phyloP scores from a whole-genome alignment of 2,329 filamentous ascomycete species.

The Juglanconis oblonga region DNA sequence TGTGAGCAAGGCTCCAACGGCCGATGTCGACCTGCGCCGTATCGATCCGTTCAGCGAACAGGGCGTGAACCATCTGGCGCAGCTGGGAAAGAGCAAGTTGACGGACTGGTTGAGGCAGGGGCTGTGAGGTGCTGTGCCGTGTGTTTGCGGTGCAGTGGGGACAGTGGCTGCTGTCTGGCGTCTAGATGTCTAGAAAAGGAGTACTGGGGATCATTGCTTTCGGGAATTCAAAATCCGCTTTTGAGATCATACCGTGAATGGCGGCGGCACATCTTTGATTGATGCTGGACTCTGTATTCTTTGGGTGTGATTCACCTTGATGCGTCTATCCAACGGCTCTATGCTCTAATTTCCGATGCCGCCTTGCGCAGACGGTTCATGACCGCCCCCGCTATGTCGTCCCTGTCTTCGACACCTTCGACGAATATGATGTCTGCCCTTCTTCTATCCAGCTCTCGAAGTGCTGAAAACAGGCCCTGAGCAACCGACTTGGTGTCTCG shows the following conservation, averaged over 20 bases:
- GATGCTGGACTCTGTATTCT: background rate
- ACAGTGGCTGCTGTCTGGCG: constrained; percentile 4
- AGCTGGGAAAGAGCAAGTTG: constrained; percentile 88
- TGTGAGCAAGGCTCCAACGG: constrained; percentile 85
- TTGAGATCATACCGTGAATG: constrained; percentile 6
- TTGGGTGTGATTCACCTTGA: background rate
- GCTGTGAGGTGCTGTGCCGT: constrained; percentile 44
- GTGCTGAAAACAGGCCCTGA: constrained; percentile 79
- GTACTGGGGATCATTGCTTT: constrained; percentile 17
- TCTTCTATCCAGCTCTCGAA: constrained; percentile 78
- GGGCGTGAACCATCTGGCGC: constrained; percentile 88
- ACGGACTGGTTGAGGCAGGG: constrained; percentile 88
- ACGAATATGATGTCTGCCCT: constrained; percentile 83
- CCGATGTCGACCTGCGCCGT: constrained; percentile 88
- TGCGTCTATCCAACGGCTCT: constrained; percentile 32
- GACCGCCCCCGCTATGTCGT: constrained; percentile 80
- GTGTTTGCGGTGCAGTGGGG: background rate
- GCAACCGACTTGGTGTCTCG: constrained; percentile 71
- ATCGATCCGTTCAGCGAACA: constrained; percentile 90
- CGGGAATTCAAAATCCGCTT: constrained; percentile 8
- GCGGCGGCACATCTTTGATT: background rate
- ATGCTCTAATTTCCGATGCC: constrained; percentile 51
- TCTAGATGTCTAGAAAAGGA: constrained; percentile 20
- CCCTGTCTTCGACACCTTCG: constrained; percentile 78
- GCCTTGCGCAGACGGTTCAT: constrained; percentile 83